Conservation (phyloP, 83 land plant genomes). For the Larix sibirica region DNA sequence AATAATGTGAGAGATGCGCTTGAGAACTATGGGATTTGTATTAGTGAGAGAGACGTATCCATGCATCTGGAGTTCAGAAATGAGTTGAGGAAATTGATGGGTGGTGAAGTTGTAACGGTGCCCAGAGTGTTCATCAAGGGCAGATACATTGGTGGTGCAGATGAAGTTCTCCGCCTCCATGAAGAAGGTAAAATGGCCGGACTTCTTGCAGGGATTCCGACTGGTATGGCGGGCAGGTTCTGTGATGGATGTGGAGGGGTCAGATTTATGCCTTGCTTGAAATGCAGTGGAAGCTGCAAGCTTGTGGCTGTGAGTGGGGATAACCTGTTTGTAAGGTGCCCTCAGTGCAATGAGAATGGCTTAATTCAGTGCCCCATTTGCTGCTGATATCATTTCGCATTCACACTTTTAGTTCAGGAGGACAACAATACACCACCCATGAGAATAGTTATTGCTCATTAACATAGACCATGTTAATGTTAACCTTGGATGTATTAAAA, state of each 20-base stretch:
- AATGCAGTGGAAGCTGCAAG: slow-evolving; percentile 84
- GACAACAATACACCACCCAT: no score
- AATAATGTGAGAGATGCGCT: slow-evolving; percentile 54
- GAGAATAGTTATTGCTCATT: no score
- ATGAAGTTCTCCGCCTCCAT: slow-evolving; percentile 65
- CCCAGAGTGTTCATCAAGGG: slow-evolving; percentile 92
- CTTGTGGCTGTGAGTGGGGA: slow-evolving; percentile 42
- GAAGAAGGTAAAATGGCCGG: slow-evolving; percentile 65
- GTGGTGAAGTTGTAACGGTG: slow-evolving; percentile 47
- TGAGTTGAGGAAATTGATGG: slow-evolving; percentile 68
- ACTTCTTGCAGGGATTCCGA: slow-evolving; percentile 50
- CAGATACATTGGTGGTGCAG: slow-evolving; percentile 86
- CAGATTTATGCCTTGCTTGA: slow-evolving; percentile 72
- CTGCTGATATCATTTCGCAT: slow-evolving; percentile 6
- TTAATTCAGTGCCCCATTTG: slow-evolving; percentile 81
- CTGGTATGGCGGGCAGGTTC: slow-evolving; percentile 3
- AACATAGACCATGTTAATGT: no score
- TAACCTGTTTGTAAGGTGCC: slow-evolving; percentile 55
- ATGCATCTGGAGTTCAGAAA: slow-evolving; percentile 76
- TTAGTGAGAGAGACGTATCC: slow-evolving; percentile 84
- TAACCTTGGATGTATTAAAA: no score
- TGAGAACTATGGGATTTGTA: slow-evolving; percentile 44
- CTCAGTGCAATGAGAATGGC: slow-evolving; percentile 94
- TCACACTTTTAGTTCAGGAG: no score
- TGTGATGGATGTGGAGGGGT: slow-evolving; percentile 78